Conservation (phyloP, 257 asterid genomes). For the Capsicum pubescens region DNA sequence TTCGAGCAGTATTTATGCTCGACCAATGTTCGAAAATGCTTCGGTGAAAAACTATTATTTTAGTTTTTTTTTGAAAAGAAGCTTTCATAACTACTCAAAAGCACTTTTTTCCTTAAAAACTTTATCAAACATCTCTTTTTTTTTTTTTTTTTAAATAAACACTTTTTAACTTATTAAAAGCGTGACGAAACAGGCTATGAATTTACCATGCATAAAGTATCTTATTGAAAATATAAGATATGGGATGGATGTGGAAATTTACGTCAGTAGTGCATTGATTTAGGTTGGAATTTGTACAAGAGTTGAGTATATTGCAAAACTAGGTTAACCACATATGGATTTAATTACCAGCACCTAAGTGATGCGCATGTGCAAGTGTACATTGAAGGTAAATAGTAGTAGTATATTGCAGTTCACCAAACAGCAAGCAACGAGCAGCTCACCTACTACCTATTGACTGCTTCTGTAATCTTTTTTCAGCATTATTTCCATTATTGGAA, state of each 20-base stretch:
- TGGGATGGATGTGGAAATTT: neutral
- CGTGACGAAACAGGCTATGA: no score
- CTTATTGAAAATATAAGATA: neutral
- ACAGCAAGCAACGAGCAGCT: slow-evolving; percentile 28
- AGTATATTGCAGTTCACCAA: slow-evolving; percentile 36
- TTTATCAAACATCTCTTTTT: no score
- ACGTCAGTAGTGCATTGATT: slow-evolving; percentile 27
- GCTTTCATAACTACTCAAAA: no score
- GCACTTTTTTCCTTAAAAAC: no score
- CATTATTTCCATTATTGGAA: slow-evolving; percentile 2
- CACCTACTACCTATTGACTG: slow-evolving; percentile 30
- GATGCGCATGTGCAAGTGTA: neutral
- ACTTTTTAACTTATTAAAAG: no score
- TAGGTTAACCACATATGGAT: slow-evolving; percentile 25
- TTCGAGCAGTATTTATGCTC: no score
- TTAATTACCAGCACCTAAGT: neutral
- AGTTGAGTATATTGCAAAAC: neutral
- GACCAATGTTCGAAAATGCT: no score
- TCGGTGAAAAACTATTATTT: no score
- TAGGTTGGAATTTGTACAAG: slow-evolving; percentile 25
- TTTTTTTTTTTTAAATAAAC: no score
- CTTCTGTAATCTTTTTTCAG: neutral
- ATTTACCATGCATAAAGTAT: neutral
- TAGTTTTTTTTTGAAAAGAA: no score
- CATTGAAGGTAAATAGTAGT: neutral